These are phyloP conservation scores for Fusarium sp. DNA, from an alignment of 2,329 filamentous ascomycete species.

Conservation along the genomic window DNA sequence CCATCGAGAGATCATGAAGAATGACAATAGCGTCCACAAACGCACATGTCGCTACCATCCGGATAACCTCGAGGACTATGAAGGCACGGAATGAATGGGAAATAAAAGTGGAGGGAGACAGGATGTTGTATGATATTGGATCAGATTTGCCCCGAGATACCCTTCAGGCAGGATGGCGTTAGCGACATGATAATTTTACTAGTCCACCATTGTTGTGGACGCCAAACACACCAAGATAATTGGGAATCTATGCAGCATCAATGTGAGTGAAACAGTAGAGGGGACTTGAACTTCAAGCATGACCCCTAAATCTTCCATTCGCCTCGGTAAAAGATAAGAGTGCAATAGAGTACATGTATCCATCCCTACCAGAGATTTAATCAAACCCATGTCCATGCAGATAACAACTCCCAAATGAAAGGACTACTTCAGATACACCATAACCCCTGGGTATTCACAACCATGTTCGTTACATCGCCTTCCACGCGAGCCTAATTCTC, in stretches of 20 bases:
- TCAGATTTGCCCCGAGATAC: background rate
- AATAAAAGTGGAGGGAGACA: background rate
- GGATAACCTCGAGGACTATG: slow-evolving; percentile 25
- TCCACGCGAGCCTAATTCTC: background rate
- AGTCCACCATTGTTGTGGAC: background rate
- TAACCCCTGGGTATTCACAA: slow-evolving; percentile 10
- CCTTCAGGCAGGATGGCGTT: background rate
- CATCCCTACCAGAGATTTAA: background rate
- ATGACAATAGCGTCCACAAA: slow-evolving; percentile 48
- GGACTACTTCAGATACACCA: slow-evolving; percentile 1
- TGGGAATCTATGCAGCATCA: background rate
- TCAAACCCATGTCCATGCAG: background rate
- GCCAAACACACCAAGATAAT: background rate
- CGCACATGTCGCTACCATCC: slow-evolving; percentile 45
- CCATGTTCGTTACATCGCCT: background rate
- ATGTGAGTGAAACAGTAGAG: background rate
- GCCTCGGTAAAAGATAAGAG: background rate
- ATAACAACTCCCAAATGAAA: slow-evolving; percentile 1
- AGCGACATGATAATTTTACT: background rate
- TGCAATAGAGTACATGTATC: slow-evolving; percentile 2
- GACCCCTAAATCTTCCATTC: background rate
- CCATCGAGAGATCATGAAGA: slow-evolving; percentile 44
- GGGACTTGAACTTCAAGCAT: background rate
- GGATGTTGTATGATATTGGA: background rate
- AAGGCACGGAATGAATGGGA: background rate